Evolutionary conservation across 768 basidiomycete species (phyloP).

Genomic region (Lentinula sp.): DNA sequence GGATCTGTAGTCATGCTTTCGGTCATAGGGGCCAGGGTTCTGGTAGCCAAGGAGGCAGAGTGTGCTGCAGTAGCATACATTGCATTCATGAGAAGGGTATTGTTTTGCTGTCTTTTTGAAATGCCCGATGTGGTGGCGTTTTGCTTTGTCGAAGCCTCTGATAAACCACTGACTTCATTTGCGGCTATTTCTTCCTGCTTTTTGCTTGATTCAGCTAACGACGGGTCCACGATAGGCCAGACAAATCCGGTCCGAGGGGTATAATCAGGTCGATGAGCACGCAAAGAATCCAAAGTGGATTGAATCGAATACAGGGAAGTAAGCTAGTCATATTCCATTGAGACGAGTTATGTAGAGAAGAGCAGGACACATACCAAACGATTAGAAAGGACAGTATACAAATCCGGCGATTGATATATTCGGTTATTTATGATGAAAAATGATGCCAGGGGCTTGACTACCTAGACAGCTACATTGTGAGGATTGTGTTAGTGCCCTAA

Average conservation of each 20-base stretch:
- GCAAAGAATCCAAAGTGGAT: constrained; percentile 69
- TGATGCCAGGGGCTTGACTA: constrained; percentile 72
- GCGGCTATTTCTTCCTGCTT: constrained; percentile 22
- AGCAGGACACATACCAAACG: constrained; percentile 53
- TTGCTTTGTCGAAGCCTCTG: constrained; percentile 8
- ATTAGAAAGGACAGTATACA: constrained; percentile 80
- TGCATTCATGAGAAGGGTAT: constrained; percentile 62
- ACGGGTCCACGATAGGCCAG: constrained; percentile 73
- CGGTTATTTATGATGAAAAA: constrained; percentile 88
- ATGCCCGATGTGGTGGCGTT: constrained; percentile 16
- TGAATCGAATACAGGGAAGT: constrained; percentile 68
- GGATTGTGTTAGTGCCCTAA: neutral
- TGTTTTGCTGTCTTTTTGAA: constrained; percentile 61
- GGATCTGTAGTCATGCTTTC: constrained; percentile 16
- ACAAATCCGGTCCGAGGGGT: constrained; percentile 79
- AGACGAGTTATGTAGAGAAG: neutral
- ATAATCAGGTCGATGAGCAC: constrained; percentile 71
- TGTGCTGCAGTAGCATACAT: constrained; percentile 77
- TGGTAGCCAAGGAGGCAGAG: constrained; percentile 42
- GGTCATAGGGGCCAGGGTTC: constrained; percentile 21
- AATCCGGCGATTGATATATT: constrained; percentile 83
- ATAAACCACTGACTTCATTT: constrained; percentile 15
- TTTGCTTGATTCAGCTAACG: constrained; percentile 34
- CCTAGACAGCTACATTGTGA: constrained; percentile 5
- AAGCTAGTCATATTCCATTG: constrained; percentile 32